Conservation (phyloP, 2,329 filamentous ascomycete species). For the Metarhizium brunneum region DNA sequence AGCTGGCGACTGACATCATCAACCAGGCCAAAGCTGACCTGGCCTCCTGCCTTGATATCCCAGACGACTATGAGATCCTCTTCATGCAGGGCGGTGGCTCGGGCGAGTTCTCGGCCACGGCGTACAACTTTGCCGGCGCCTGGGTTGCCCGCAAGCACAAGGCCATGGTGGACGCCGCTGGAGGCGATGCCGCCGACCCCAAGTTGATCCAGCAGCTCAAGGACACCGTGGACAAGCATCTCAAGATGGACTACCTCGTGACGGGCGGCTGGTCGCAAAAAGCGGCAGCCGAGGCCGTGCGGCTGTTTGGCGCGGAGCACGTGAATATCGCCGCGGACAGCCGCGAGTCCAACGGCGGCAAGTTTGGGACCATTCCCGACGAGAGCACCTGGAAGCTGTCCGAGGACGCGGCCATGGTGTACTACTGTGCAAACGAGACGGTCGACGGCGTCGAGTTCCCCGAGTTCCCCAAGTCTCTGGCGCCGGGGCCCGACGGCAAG, state of each 20-base stretch:
- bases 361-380: slow-evolving; percentile 76
- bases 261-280: slow-evolving; percentile 83
- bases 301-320: slow-evolving; percentile 66
- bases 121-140: slow-evolving; percentile 74
- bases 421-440: slow-evolving; percentile 91
- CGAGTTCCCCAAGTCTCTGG: slow-evolving; percentile 55
- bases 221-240: slow-evolving; percentile 54
- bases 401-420: slow-evolving; percentile 62
- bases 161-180: slow-evolving; percentile 47
- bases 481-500: slow-evolving; percentile 47
- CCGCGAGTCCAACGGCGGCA: slow-evolving; percentile 58
- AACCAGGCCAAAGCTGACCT: slow-evolving; percentile 70
- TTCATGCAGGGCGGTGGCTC: slow-evolving; percentile 80
- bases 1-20: slow-evolving; percentile 69
- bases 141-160: slow-evolving; percentile 67
- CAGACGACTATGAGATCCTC: slow-evolving; percentile 76
- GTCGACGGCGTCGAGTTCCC: slow-evolving; percentile 91
- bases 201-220: slow-evolving; percentile 50
- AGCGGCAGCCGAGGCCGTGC: slow-evolving; percentile 71
- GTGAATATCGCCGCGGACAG: slow-evolving; percentile 73
- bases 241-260: slow-evolving; percentile 82
- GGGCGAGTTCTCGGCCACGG: slow-evolving; percentile 74
- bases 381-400: slow-evolving; percentile 70
- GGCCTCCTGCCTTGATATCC: slow-evolving; percentile 66
- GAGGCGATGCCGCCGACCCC: slow-evolving; percentile 37